Base-by-base conservation (phyloP, 441 rosid genomes). In the Kokia cookei region DNA sequence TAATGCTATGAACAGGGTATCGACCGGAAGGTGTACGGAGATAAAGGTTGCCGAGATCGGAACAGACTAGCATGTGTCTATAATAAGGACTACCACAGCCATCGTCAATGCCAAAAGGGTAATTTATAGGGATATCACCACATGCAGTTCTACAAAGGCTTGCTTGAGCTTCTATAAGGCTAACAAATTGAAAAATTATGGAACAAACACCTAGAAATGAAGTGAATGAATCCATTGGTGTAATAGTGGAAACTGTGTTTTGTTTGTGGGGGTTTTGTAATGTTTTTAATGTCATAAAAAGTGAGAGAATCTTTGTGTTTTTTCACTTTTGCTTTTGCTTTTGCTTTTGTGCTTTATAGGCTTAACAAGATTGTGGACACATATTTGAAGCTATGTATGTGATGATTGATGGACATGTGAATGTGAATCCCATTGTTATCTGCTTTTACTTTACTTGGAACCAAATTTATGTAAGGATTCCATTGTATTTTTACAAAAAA, bases 41-140 rank as follows among this genome's bases (percentile, higher is more conserved):
- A 75, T 90, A 86, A 12, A 93, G 94, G n/a, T 62, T 75, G 47
- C 86, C 89, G 2, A 85, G 72, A 50, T 86, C 83, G 2, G 96
- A 85, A 80, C 99, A 95, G 13, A 82, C 74, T 11, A 93, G 97
- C 84, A 93, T 83, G 90, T 84, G 97, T 6, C 95, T 84, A 87
- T 92, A 91, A 75, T 88, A 91, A 43, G 96, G 96, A 74, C 93
- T 92, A 40, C 99, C 99, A 43, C 99, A 96, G 19, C 99, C 99
- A 7, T 93, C 96, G 27, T 90, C 97, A 58, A 95, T 85, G 27
- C 92, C 87, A 32, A 96, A 90, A 5, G 99, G 99, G 72, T 89
- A 92, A 50, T 71, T 82, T 73, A 93, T 92, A 0, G 90, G 92
- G 73, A 95, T 89, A 59, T 78, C 74, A 13, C 97, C 99, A 27